Base-by-base conservation (phyloP, 129 eudicot genomes). In the Flaveria bidentis region DNA sequence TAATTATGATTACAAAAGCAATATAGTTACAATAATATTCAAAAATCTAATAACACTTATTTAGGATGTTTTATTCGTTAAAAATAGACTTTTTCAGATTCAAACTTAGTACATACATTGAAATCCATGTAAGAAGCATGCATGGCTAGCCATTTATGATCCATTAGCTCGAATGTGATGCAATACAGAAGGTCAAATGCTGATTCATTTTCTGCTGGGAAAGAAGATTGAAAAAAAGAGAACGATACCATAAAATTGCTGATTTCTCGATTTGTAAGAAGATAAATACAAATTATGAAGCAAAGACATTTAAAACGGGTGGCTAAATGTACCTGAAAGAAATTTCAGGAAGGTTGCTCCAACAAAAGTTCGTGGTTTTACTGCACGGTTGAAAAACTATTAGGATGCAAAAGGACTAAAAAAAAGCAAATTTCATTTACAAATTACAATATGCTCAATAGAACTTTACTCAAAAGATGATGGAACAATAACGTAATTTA, bases 81-180 rank as follows among this genome's bases (percentile, higher is more conserved):
- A 72, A 17, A 58, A 7, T 23, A 23, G 15, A 23, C 39, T 57
- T 58, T 42, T 12, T 7, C 10, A 11, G 26, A 3, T 71, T 50
- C 16, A 1, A 16, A 11, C 26, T 70, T 49, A 55, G 80, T 8
- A 73, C 95, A 44, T 85, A 95, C 99, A 82, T 95, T 95, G 86
- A 95, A 95, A 76, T 95, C 99, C 99, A 95, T 95, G 83, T 95
- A 95, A 36, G 97, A 95, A 42, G 99, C 99, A 25, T 80, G 99
- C 97, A 95, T 91, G 76, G 87, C 75, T 63, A 95, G 99, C 99
- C 99, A 95, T 76, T 79, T 91, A 77, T 85, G 85, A 78, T 95
- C 99, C 90, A 95, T 88, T 83, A 95, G 85, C 91, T 87, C 88
- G 89, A 91, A 95, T 15, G 99, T 80, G 78, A 95, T 91, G 86